Evolutionary conservation across 225 moss, liverwort and hornwort species (phyloP).

Genomic region (Ulota crispa): DNA sequence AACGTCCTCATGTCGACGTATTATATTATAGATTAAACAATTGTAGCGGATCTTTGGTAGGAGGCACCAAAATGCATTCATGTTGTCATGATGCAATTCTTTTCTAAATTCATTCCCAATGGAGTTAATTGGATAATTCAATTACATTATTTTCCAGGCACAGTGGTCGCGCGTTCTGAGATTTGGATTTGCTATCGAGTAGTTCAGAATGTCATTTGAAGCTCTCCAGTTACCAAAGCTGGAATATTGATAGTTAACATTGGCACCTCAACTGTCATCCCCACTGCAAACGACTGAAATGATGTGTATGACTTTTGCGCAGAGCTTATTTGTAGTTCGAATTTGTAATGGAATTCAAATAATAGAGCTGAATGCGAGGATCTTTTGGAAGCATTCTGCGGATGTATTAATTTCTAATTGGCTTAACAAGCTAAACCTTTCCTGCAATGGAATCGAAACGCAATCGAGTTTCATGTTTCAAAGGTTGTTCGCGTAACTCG

Average conservation of each 20-base stretch:
- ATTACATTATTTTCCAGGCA: not conserved
- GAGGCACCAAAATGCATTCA: slow-evolving; percentile 16
- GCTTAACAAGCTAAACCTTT: not conserved
- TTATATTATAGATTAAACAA: slow-evolving; percentile 16
- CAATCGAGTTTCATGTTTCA: not conserved
- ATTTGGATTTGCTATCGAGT: not conserved
- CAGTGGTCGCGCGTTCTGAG: not conserved
- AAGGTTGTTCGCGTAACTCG: too few relatives aligned
- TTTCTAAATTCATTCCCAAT: not conserved
- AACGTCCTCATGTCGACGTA: slow-evolving; percentile 12
- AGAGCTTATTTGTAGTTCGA: not conserved
- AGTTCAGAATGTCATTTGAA: not conserved
- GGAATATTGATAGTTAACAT: not conserved
- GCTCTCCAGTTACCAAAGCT: not conserved
- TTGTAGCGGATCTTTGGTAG: slow-evolving; percentile 10
- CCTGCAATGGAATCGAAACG: not conserved
- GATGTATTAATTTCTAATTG: too few relatives aligned
- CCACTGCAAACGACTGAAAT: too few relatives aligned
- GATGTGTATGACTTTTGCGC: not conserved
- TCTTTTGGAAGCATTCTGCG: not conserved
- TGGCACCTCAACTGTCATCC: not conserved
- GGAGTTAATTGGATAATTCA: not conserved
- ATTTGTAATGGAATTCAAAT: not conserved
- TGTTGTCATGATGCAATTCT: slow-evolving; percentile 4
- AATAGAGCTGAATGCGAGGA: not conserved